phyloP scores from a whole-genome alignment of 2,329 filamentous ascomycete species.

The Helotiales sp. region DNA sequence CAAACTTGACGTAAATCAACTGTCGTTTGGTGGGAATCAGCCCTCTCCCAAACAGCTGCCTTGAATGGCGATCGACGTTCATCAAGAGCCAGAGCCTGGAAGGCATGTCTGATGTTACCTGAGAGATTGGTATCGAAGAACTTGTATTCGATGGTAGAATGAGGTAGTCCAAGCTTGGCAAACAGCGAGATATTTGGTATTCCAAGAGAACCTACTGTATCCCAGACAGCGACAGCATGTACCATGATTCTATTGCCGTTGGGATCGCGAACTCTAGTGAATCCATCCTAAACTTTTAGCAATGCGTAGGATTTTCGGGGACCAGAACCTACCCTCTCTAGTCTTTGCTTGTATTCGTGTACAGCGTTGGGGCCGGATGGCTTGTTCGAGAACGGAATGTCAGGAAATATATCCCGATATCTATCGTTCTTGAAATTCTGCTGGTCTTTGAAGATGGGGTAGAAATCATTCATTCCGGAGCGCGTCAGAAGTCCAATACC shows the following conservation, averaged over 20 bases:
- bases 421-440: constrained; percentile 42
- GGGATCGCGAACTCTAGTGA: constrained; percentile 44
- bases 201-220: constrained; percentile 47
- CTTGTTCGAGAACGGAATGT: constrained; percentile 40
- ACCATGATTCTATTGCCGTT: constrained; percentile 47
- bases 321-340: constrained; percentile 43
- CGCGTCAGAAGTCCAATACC: constrained; percentile 47
- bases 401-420: constrained; percentile 44
- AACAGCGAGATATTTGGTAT: constrained; percentile 50
- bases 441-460: constrained; percentile 47
- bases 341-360: constrained; percentile 45
- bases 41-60: constrained; percentile 48
- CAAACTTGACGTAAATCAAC: constrained; percentile 47
- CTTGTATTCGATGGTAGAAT: constrained; percentile 44
- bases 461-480: constrained; percentile 50
- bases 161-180: constrained; percentile 43
- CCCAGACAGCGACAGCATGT: constrained; percentile 55
- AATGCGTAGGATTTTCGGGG: not conserved
- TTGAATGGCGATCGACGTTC: constrained; percentile 50
- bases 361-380: constrained; percentile 32
- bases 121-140: constrained; percentile 53
- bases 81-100: constrained; percentile 57
- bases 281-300: constrained; percentile 18
- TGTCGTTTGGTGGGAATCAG: constrained; percentile 27
- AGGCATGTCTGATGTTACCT: constrained; percentile 51